These are phyloP conservation scores for Obba rivulosa DNA, from an alignment of 768 basidiomycete species.

Conservation along the genomic window DNA sequence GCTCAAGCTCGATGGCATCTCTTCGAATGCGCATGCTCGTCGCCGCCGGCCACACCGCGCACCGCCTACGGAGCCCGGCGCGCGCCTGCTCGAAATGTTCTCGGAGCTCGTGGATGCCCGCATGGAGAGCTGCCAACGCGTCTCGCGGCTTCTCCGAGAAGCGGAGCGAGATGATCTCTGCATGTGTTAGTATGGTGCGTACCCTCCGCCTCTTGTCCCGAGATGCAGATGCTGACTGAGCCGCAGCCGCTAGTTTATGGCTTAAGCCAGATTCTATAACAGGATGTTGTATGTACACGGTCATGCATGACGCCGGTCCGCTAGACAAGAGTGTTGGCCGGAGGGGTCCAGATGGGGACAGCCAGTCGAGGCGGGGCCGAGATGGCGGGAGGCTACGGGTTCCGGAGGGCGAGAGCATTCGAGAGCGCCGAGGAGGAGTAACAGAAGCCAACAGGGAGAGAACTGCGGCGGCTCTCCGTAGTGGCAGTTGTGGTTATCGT, in stretches of 20 bases:
- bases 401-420: no score
- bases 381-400: no score
- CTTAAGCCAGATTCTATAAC: not conserved
- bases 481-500: no score
- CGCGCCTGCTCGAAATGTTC: conserved; percentile 60
- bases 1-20: conserved; percentile 42
- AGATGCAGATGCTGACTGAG: not conserved
- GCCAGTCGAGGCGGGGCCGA: no score
- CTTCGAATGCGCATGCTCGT: conserved; percentile 25
- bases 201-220: no score
- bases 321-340: no score
- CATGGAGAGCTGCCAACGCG: conserved; percentile 70
- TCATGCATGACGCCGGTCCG: no score
- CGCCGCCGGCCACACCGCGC: conserved; percentile 23
- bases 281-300: not conserved
- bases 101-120: conserved; percentile 68
- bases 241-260: no score
- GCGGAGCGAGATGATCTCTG: conserved; percentile 10
- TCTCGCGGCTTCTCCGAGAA: conserved; percentile 47
- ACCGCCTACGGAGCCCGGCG: conserved; percentile 31
- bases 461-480: no score
- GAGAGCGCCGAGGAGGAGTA: no score
- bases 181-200: conserved; percentile 4
- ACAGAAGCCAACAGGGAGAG: no score
- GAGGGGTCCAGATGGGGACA: no score